Evolutionary conservation across 2,329 filamentous ascomycete genomes (phyloP).

Genomic region (Aplosporella prunicola): DNA sequence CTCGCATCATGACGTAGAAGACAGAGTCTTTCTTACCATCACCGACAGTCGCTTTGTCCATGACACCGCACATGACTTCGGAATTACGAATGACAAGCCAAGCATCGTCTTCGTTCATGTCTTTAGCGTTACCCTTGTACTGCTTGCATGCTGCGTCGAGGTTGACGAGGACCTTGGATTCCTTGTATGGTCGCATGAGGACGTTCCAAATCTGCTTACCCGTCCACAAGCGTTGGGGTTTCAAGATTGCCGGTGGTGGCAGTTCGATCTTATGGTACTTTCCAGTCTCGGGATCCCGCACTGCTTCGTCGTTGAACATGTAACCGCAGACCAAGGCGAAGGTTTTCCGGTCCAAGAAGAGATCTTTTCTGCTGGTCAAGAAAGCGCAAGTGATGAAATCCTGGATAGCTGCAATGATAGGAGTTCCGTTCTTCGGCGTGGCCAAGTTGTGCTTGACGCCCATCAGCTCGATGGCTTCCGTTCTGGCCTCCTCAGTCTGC

Average conservation of each 20-base stretch:
- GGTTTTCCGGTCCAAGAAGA: conserved; percentile 78
- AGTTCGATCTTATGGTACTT: conserved; percentile 61
- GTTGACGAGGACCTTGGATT: conserved; percentile 77
- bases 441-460: conserved; percentile 93
- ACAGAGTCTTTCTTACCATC: conserved; percentile 96
- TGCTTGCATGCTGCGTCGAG: conserved; percentile 86
- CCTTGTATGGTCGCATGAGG: conserved; percentile 77
- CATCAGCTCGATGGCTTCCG: conserved; percentile 94
- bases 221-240: conserved; percentile 83
- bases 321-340: conserved; percentile 88
- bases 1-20: conserved; percentile 92
- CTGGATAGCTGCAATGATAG: conserved; percentile 97
- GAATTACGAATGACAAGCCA: conserved; percentile 94
- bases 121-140: conserved; percentile 65
- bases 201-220: conserved; percentile 95
- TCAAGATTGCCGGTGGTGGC: conserved; percentile 76
- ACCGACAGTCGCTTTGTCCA: conserved; percentile 98
- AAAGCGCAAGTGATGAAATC: conserved; percentile 98
- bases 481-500: conserved; percentile 91
- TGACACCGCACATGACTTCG: conserved; percentile 91
- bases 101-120: conserved; percentile 63
- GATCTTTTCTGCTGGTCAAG: conserved; percentile 81
- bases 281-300: conserved; percentile 37
- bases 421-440: conserved; percentile 94
- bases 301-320: conserved; percentile 70